Evolutionary conservation across 441 rosid genomes (phyloP), one percentile per base, ranked within the genome.

Genomic region (Pelargonium cotyledonis): DNA sequence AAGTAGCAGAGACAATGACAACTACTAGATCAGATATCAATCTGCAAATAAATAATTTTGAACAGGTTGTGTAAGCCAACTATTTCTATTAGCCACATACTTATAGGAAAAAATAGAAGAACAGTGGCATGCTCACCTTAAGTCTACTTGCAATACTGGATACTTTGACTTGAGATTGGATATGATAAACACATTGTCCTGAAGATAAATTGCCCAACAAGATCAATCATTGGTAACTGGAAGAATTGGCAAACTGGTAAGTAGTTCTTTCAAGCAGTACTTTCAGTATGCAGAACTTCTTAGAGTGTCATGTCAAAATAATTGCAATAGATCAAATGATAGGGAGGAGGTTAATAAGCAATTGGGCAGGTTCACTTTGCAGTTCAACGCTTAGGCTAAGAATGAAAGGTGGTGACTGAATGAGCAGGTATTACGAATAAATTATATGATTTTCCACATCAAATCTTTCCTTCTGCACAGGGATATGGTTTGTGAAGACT

Each of bases 1-100:
- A 94, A 78, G 97, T 87, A 70, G 97, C 99, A 74, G 97, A 94
- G 69, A 91, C 97, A 71, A 75, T 75, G 75, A 75, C 78, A 51
- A 75, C 73, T 21, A 75, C 78, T 62, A 75, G 72, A 67, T 75
- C 78, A 5, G 78, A 75, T 75, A 75, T 75, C 67, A 75, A 71
- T 67, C 78, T 75, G 72, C 61, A 60, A 62, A 62, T 23, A 9
- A 38, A 62, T 11, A 23, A 6, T 23, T 23, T 61, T 23, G 26
- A 62, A 31, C 5, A 23, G 65, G 65, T 57, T 69, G 65, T 43
- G 73, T 69, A 44, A 73, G 62, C 72, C 72, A 53, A 78, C 31
- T 66, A 62, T 49, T 65, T 46, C 62, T 57, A 23, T 23, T 57
- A 57, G 23, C 62, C 62, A 38, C 47, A 16, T 26, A 63, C 12